Base-by-base conservation (phyloP, 108 stramenopile genomes). In the Cyclotella baltica region DNA sequence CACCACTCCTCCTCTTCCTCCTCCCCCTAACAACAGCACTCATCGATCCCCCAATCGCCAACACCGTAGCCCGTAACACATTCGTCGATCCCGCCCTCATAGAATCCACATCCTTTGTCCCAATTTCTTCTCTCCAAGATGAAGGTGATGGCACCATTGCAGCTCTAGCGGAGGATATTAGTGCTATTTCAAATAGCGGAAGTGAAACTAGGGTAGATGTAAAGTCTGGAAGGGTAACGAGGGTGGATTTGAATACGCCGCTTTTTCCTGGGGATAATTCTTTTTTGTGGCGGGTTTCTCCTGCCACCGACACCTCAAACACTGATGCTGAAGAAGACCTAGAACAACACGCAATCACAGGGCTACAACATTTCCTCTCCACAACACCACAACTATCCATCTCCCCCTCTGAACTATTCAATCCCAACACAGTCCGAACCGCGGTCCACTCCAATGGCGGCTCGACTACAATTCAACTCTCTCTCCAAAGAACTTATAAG, bases 241-340 rank as follows among this genome's bases (percentile, higher is more conserved):
- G 19, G 36, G 1, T 70, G 10, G 55, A 34, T 67, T 29, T 65
- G 23, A 47, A 30, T 15, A 33, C 20, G 30, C 38, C 70, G 8
- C 5, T 70, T 8, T 43, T 70, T n/a, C 70, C 70, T 15, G 70
- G 70, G 15, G 51, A 34, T 0, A 70, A 70, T 38, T 35, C 55
- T 27, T 35, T 70, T 15, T 38, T 70, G 15, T 57, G 35, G 55
- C 23, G 55, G 33, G 70, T 70, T 27, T 25, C 37, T 23, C 15
- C 37, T 0, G 36, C 56, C 40, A 37, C 23, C 36, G 25, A 58
- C 10, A 56, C n/a, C 16, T 33, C 1, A 1, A 5, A 34, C 31
- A 11, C 13, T 11, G 33, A 61, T 15, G 59, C 31, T 2, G 59
- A 10, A 52, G 19, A 34, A 30, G 34, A 9, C 15, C 4, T 16